phyloP scores from a whole-genome alignment of 345 rosid species.

The Eucalyptus polyanthemos region DNA sequence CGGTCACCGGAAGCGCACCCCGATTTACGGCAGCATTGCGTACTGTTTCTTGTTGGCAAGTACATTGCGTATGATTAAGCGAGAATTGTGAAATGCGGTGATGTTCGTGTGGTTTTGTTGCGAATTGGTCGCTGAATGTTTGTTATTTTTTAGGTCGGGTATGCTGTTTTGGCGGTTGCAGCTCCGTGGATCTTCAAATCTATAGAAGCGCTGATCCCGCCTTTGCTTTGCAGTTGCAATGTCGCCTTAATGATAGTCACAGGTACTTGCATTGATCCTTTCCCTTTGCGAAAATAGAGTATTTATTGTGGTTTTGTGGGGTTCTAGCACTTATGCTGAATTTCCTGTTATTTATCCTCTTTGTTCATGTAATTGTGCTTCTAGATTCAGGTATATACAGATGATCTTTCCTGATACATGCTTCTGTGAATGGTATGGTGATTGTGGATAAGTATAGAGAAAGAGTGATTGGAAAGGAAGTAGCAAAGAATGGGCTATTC shows the following conservation, averaged over 20 bases:
- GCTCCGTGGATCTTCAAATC: conserved; percentile 58
- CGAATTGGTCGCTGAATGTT: not conserved
- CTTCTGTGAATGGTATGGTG: not conserved
- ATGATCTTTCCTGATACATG: not conserved
- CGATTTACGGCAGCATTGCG: conserved; percentile 58
- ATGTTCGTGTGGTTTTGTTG: not conserved
- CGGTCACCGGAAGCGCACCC: conserved; percentile 84
- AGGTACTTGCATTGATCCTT: conserved; percentile 19
- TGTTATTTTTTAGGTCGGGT: conserved; percentile 48
- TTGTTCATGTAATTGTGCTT: not conserved
- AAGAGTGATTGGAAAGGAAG: not conserved
- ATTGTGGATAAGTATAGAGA: not conserved
- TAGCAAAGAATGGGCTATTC: not conserved
- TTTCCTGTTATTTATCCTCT: not conserved
- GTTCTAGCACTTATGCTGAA: not conserved
- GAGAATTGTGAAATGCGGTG: not conserved
- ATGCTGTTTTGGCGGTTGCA: conserved; percentile 59
- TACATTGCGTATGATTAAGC: not conserved
- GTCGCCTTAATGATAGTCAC: conserved; percentile 61
- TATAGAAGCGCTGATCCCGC: conserved; percentile 20
- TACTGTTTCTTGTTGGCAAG: conserved; percentile 66
- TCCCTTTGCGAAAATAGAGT: not conserved
- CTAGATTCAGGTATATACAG: not conserved
- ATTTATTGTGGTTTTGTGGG: not conserved
- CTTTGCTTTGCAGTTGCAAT: conserved; percentile 70